Base-by-base conservation (phyloP, 1,284 basidiomycete species). In the Microbotryomycetes sp. region DNA sequence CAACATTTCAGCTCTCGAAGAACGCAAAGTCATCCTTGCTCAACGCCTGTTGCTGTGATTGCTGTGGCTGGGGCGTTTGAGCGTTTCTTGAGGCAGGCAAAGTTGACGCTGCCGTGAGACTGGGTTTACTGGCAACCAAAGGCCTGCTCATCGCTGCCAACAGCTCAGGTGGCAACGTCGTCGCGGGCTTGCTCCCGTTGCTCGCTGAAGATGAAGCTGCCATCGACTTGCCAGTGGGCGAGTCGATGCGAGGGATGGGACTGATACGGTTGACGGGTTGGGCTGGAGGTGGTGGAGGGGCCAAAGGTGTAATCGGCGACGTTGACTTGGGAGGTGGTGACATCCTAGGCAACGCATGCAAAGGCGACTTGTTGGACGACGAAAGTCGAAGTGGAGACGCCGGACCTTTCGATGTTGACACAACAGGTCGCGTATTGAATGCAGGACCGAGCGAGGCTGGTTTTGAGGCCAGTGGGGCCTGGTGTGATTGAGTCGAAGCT, bases 281-380 rank as follows among this genome's bases (percentile, higher is more conserved):
- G 0, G 65, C 63, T 1, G 65, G 65, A 2, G 65, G 65, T 0
- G 65, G 65, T 2, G 65, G 65, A 15, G 65, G 65, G 0, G 65
- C 62, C 31, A 67, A 59, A 6, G 65, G 62, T n/a, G 25, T 45
- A 19, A 55, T 25, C 31, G 36, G n/a, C 1, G 25, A 28, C 25
- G 50, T n/a, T 52, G 50, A 52, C 15, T 25, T 30, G 6, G 50
- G 30, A 19, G 50, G 26, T 25, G 50, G 26, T 12, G 25, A 19
- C 23, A 52, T 28, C 12, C 25, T 7, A 23, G 25, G 50, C n/a
- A 30, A 29, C 15, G n/a, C 25, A 29, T 28, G 50, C 50, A 30
- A 14, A n/a, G 50, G 50, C 50, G 26, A 25, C 30, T 19, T 23
- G 9, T 28, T 3, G 50, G n/a, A 26, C 25, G 50, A 23, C 9